These are phyloP conservation scores for Hymenoscyphus fraxineus DNA, from an alignment of 2,329 filamentous ascomycete genomes.

Conservation along the genomic window DNA sequence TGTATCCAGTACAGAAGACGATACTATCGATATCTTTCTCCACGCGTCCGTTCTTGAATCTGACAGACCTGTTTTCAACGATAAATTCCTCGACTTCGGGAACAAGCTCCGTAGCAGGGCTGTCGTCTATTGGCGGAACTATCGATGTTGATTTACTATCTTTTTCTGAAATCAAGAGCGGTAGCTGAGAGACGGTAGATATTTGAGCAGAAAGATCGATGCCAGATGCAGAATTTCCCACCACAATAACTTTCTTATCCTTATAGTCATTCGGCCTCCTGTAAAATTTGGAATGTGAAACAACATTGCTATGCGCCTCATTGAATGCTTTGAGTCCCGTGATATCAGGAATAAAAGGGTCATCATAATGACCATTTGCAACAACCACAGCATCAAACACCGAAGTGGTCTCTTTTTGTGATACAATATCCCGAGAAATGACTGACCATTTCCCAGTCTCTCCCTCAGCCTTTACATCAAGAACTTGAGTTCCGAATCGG, in stretches of 20 bases:
- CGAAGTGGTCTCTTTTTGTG: neutral
- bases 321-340: neutral
- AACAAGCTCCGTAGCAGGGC: neutral
- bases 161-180: neutral
- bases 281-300: neutral
- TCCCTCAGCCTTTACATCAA: neutral
- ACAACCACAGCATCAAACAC: slow-evolving; percentile 1
- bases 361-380: slow-evolving; percentile 4
- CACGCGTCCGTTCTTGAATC: neutral
- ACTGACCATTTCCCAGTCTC: neutral
- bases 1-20: slow-evolving; percentile 1
- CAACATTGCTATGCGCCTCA: neutral
- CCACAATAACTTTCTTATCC: slow-evolving; percentile 3
- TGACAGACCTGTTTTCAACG: neutral
- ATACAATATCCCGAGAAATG: neutral
- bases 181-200: neutral
- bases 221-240: slow-evolving; percentile 1
- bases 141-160: neutral
- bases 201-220: slow-evolving; percentile 3
- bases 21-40: neutral
- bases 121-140: neutral
- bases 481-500: neutral
- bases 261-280: neutral
- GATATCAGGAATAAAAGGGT: slow-evolving; percentile 2
- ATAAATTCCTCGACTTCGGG: neutral